Conservation (phyloP, 2,329 filamentous ascomycete species). For the Alternaria novae-zelandiae region DNA sequence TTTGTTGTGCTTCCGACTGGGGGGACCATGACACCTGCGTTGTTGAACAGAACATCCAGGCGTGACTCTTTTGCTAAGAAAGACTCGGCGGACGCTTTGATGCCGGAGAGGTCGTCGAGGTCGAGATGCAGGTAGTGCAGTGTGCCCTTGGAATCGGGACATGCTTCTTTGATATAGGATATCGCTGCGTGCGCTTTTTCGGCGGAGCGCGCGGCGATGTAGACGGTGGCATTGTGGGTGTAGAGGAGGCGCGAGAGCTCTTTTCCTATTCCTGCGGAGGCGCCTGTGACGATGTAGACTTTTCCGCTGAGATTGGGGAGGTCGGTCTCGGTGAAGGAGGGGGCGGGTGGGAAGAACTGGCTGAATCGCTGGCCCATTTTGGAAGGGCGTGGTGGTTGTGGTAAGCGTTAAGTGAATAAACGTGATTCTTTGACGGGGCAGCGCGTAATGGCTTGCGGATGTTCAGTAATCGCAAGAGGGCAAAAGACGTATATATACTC, state of each 20-base stretch:
- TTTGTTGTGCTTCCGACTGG: conserved; percentile 15
- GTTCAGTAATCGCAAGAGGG: neutral
- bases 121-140: neutral
- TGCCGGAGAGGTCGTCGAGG: neutral
- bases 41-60: conserved; percentile 51
- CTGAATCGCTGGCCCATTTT: neutral
- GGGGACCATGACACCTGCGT: conserved; percentile 33
- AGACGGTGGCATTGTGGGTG: conserved; percentile 59
- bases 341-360: conserved; percentile 40
- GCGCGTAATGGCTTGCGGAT: no score
- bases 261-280: conserved; percentile 55
- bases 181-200: neutral
- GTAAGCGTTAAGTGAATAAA: no score
- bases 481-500: neutral
- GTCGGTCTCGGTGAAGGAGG: conserved; percentile 51
- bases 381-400: neutral
- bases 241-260: conserved; percentile 62
- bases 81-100: conserved; percentile 31
- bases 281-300: conserved; percentile 60
- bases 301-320: conserved; percentile 46
- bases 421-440: no score
- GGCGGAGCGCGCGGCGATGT: conserved; percentile 57
- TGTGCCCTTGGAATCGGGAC: neutral
- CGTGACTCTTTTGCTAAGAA: conserved; percentile 47
- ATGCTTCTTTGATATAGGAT: neutral